These are phyloP conservation scores for Rhynchospora pubera DNA, from an alignment of 176 grass and related monocot genomes.

Conservation along the genomic window DNA sequence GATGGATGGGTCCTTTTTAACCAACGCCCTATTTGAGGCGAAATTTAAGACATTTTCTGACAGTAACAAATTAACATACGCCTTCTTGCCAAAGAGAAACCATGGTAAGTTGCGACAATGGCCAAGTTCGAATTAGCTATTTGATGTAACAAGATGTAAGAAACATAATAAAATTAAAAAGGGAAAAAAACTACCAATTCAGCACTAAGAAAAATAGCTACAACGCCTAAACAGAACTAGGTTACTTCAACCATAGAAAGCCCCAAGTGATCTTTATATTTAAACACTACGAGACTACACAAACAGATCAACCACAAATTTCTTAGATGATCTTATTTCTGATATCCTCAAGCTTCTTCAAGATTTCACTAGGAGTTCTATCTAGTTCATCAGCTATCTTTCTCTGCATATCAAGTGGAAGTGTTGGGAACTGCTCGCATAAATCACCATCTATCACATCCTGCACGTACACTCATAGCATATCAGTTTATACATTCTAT, in stretches of 20 bases:
- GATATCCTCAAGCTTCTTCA: conserved; percentile 98
- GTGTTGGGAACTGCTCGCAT: conserved; percentile 90
- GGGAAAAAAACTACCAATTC: background rate
- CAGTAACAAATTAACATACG: background rate
- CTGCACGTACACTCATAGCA: conserved; percentile 32
- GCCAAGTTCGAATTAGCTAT: background rate
- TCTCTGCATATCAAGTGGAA: conserved; percentile 91
- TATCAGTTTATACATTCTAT: background rate
- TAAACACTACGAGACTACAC: background rate
- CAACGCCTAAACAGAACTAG: background rate
- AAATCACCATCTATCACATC: conserved; percentile 98
- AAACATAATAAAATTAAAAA: background rate
- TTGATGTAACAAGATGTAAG: background rate
- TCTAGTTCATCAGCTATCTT: conserved; percentile 95
- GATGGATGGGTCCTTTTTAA: background rate
- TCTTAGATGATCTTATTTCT: conserved; percentile 94
- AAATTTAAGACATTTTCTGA: background rate
- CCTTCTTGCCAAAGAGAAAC: background rate
- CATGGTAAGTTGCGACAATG: background rate
- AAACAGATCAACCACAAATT: background rate
- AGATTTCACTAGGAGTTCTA: conserved; percentile 84
- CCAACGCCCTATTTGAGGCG: background rate
- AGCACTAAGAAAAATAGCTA: background rate
- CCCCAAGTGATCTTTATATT: background rate
- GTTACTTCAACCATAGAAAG: background rate